These are phyloP conservation scores for Posidonia oceanica DNA, from an alignment of 116 monocot species.

Conservation along the genomic window DNA sequence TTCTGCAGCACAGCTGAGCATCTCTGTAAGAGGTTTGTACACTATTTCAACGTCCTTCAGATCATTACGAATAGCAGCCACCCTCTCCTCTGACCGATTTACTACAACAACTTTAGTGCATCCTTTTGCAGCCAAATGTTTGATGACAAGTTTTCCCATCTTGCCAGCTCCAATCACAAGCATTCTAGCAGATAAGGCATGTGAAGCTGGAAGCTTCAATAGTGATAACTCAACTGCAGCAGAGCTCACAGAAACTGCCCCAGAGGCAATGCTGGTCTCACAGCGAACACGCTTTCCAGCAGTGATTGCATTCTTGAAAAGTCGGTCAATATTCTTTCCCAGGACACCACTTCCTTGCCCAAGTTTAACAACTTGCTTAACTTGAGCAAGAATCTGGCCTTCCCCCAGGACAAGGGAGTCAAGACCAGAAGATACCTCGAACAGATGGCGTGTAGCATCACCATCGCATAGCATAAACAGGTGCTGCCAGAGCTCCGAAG, in stretches of 20 bases:
- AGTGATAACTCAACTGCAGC: conserved; percentile 92
- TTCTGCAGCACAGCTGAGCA: conserved; percentile 62
- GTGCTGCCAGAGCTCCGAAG: conserved; percentile 65
- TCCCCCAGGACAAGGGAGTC: conserved; percentile 96
- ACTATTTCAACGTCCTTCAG: conserved; percentile 70
- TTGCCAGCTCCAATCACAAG: conserved; percentile 91
- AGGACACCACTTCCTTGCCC: conserved; percentile 71
- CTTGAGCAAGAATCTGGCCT: conserved; percentile 85
- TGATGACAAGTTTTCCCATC: conserved; percentile 98
- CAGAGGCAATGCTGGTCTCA: conserved; percentile 90
- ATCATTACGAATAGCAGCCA: conserved; percentile 74
- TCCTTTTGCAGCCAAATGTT: conserved; percentile 86
- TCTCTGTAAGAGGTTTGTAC: conserved; percentile 75
- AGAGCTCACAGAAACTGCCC: conserved; percentile 94
- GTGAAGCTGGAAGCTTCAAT: conserved; percentile 76
- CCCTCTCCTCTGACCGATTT: conserved; percentile 64
- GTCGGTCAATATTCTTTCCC: conserved; percentile 88
- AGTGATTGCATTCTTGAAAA: conserved; percentile 94
- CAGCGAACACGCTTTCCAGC: conserved; percentile 81
- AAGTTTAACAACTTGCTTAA: conserved; percentile 80
- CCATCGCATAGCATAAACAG: conserved; percentile 86
- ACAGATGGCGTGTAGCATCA: conserved; percentile 84
- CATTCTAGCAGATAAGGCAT: conserved; percentile 54
- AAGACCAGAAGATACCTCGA: conserved; percentile 89
- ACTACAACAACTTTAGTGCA: conserved; percentile 70